These are phyloP conservation scores for Alternaria triticimaculans DNA, from an alignment of 2,329 filamentous ascomycete species.

Conservation along the genomic window DNA sequence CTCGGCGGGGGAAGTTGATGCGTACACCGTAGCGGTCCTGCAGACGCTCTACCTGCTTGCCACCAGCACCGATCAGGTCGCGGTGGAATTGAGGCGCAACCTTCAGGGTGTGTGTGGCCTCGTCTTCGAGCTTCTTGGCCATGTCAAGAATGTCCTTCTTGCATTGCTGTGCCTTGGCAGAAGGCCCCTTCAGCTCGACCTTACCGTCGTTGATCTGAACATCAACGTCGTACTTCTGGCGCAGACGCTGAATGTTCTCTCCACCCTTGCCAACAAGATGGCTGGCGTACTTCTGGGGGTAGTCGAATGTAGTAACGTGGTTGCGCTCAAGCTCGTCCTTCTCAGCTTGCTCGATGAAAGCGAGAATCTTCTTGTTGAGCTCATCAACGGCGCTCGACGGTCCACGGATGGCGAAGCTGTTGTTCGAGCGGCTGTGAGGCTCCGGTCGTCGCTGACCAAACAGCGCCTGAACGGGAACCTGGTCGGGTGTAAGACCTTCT, in stretches of 20 bases:
- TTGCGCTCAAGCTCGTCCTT: slow-evolving; percentile 93
- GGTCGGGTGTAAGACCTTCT: slow-evolving; percentile 54
- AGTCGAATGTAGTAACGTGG: slow-evolving; percentile 85
- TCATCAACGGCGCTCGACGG: slow-evolving; percentile 75
- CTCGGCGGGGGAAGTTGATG: slow-evolving; percentile 88
- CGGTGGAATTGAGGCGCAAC: slow-evolving; percentile 93
- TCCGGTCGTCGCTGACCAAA: slow-evolving; percentile 54
- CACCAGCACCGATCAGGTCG: slow-evolving; percentile 88
- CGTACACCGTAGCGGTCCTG: slow-evolving; percentile 93
- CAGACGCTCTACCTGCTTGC: slow-evolving; percentile 86
- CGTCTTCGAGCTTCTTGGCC: slow-evolving; percentile 85
- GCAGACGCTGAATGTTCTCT: slow-evolving; percentile 72
- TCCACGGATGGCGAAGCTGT: slow-evolving; percentile 74
- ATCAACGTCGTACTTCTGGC: slow-evolving; percentile 74
- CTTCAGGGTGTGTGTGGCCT: slow-evolving; percentile 85
- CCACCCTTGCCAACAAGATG: slow-evolving; percentile 74
- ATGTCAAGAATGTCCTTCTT: slow-evolving; percentile 81
- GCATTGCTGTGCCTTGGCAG: slow-evolving; percentile 89
- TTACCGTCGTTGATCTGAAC: slow-evolving; percentile 93
- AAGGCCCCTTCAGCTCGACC: slow-evolving; percentile 93
- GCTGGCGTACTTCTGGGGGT: slow-evolving; percentile 93
- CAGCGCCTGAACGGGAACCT: slow-evolving; percentile 64
- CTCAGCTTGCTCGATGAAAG: slow-evolving; percentile 86
- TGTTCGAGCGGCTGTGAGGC: slow-evolving; percentile 62
- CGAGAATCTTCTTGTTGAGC: slow-evolving; percentile 73